These are phyloP conservation scores for Solanum tacnaense DNA, from an alignment of 257 asterid genomes.

Conservation along the genomic window DNA sequence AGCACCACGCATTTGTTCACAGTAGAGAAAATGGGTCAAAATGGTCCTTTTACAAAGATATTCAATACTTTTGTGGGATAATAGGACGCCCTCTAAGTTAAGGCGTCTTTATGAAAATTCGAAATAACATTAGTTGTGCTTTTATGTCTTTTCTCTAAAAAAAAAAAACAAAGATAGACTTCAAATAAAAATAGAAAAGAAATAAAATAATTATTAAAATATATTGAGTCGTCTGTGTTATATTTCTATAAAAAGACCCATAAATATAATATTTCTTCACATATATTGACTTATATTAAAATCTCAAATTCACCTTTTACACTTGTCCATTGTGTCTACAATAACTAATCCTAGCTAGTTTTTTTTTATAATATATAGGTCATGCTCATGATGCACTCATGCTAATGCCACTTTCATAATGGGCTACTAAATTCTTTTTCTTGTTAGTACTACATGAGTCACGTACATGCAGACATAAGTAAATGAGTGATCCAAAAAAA, in stretches of 20 bases:
- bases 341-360: background rate
- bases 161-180: background rate
- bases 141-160: too few species aligned
- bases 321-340: too few species aligned
- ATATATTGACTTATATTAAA: too few species aligned
- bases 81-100: too few species aligned
- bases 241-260: background rate
- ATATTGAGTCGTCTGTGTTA: background rate
- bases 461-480: background rate
- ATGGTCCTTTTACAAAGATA: too few species aligned
- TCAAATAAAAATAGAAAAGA: background rate
- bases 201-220: background rate
- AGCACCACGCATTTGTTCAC: too few species aligned
- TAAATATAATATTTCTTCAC: background rate
- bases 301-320: too few species aligned
- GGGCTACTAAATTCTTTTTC: background rate
- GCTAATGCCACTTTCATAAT: background rate
- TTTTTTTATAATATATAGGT: background rate
- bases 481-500: background rate
- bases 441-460: background rate
- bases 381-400: background rate
- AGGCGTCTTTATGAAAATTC: too few species aligned
- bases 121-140: too few species aligned
- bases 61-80: too few species aligned
- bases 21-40: too few species aligned